Conservation (phyloP, 768 basidiomycete genomes). For the Suillus sp. region DNA sequence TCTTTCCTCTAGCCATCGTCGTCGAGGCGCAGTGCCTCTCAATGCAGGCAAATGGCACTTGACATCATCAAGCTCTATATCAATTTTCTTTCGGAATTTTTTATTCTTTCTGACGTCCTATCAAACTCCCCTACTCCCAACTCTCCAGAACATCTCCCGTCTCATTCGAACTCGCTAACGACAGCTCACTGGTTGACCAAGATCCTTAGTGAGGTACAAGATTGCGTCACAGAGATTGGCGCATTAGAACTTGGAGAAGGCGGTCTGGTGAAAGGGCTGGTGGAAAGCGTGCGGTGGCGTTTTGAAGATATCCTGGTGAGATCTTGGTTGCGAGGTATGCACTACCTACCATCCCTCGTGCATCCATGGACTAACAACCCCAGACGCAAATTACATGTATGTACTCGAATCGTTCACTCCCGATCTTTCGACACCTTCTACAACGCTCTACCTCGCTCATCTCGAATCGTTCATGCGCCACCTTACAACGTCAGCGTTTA, state of each 20-base stretch:
- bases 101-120: slow-evolving; percentile 77
- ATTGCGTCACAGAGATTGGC: slow-evolving; percentile 79
- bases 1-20: slow-evolving; percentile 36
- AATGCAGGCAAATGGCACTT: slow-evolving; percentile 84
- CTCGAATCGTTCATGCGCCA: slow-evolving; percentile 83
- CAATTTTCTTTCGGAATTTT: slow-evolving; percentile 82
- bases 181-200: slow-evolving; percentile 79
- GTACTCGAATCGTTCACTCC: slow-evolving; percentile 85
- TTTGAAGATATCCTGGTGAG: slow-evolving; percentile 81
- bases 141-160: slow-evolving; percentile 60
- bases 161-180: slow-evolving; percentile 78
- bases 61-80: slow-evolving; percentile 88
- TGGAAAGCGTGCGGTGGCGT: slow-evolving; percentile 85
- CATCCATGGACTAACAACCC: slow-evolving; percentile 13
- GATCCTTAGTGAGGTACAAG: slow-evolving; percentile 83
- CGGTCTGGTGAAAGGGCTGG: slow-evolving; percentile 62
- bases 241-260: slow-evolving; percentile 83
- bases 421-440: slow-evolving; percentile 59
- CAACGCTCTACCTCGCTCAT: slow-evolving; percentile 74
- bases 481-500: slow-evolving; percentile 73
- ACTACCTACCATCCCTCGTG: background rate
- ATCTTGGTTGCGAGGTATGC: slow-evolving; percentile 81
- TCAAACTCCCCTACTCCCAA: slow-evolving; percentile 47
- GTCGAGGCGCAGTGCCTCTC: slow-evolving; percentile 76
- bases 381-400: slow-evolving; percentile 85